Base-by-base conservation (phyloP, 768 basidiomycete genomes). In the Saitozyma podzolica region DNA sequence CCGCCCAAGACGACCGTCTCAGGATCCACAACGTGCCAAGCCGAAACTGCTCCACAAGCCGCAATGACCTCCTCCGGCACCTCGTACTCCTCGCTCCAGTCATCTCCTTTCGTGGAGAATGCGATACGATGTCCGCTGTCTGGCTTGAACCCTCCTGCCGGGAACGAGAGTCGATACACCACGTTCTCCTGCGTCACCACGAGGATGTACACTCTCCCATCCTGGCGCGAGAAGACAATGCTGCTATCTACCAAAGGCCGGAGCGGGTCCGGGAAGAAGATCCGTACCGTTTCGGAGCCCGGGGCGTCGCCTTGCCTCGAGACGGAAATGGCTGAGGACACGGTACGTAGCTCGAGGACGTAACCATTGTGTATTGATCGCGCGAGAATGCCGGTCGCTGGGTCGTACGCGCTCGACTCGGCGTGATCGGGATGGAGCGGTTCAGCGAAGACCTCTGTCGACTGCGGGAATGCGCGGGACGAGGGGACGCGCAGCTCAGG, bases 351-450 rank as follows among this genome's bases (percentile, higher is more conserved):
- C 53, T 78, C 77, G 20, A 78, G 64, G 10, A 61, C 65, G 50
- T 72, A 67, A 16, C 71, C 75, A 56, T 78, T 76, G 40, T 69
- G 63, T 50, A 76, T 67, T 16, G 64, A 50, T 52, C 77, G 59
- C 17, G 70, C 72, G 11, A 76, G 60, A 40, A 73, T 61, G 11
- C 67, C 62, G 48, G 64, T 65, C 2, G 61, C 50, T 20, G 66
- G 58, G 43, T 72, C 59, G 20, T 68, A 61, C 14, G 66, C 53
- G 13, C 60, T 60, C 3, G 75, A 78, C 0, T 66, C 51, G 16
- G 77, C 77, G 39, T 76, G 77, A 54, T 76, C 75, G 8, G 73
- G 73, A 54, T 73, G 72, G 2, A 71, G 64, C 16, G 74, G 74
- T 29, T 59, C 58, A 9, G 58, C 11, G 40, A 50, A 52, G 11